Percentiles rank a stretch among this genome's conserved stretches.
Conservation (phyloP, 176 grass and related monocot species). For the Lolium rigidum region DNA sequence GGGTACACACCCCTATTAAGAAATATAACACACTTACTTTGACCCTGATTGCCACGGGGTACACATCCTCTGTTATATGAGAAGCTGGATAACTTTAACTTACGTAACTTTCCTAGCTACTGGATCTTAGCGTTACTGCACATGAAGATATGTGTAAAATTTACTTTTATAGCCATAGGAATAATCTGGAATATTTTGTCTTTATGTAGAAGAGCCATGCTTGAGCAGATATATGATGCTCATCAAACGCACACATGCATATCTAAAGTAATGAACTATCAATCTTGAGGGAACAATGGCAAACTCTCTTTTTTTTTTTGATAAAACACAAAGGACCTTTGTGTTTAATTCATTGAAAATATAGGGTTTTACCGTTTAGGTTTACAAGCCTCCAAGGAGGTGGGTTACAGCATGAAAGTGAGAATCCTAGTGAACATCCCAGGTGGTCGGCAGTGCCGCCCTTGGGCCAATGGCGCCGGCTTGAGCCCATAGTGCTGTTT, state of each 20-base stretch:
- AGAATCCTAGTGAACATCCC: not conserved
- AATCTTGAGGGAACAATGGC: not conserved
- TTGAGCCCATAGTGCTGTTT: not conserved
- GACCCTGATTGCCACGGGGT: not conserved
- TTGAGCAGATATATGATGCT: conserved; percentile 30
- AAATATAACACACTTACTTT: conserved; percentile 15
- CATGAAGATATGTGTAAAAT: conserved; percentile 2
- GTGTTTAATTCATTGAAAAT: too few species aligned
- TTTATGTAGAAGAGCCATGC: conserved; percentile 9
- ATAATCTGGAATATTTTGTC: conserved; percentile 31
- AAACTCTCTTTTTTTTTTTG: not conserved
- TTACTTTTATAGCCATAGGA: not conserved
- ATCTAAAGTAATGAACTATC: conserved; percentile 12
- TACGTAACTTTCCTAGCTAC: not conserved
- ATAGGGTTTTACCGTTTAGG: too few species aligned
- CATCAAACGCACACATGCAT: conserved; percentile 13
- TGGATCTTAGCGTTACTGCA: not conserved
- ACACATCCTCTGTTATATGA: not conserved
- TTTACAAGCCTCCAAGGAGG: too few species aligned
- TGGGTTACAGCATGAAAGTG: not conserved
- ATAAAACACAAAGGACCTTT: too few species aligned
- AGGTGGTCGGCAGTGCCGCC: not conserved
- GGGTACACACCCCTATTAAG: not conserved
- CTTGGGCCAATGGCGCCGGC: not conserved
- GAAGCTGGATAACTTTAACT: conserved; percentile 10